These are phyloP conservation scores for Candida cerambycidarum DNA, from an alignment of 805 yeast species.

Conservation along the genomic window DNA sequence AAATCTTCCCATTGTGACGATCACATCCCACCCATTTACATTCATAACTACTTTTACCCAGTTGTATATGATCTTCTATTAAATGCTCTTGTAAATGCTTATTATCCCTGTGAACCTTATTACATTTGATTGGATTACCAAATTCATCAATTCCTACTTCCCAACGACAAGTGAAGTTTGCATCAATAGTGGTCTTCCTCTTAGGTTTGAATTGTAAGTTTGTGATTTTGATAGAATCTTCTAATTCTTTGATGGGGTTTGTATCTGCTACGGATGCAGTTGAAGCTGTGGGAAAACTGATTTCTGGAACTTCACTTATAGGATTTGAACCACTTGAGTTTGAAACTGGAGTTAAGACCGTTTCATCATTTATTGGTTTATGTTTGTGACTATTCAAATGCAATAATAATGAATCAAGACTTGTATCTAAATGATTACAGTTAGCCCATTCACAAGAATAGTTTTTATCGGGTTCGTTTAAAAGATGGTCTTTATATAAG, in stretches of 20 bases:
- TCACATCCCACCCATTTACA: constrained; percentile 83
- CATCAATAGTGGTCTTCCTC: constrained; percentile 18
- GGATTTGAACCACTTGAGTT: constrained; percentile 6
- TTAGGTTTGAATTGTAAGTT: constrained; percentile 34
- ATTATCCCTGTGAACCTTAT: constrained; percentile 46
- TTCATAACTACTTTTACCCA: constrained; percentile 65
- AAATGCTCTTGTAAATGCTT: constrained; percentile 73
- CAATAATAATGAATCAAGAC: constrained; percentile 52
- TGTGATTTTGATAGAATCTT: constrained; percentile 27
- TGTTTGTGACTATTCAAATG: constrained; percentile 46
- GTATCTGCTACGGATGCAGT: not conserved
- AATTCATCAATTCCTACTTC: constrained; percentile 28
- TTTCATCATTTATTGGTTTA: not conserved
- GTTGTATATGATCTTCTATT: constrained; percentile 64
- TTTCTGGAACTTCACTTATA: no score
- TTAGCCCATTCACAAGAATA: constrained; percentile 73
- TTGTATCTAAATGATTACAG: constrained; percentile 59
- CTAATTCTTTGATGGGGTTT: not conserved
- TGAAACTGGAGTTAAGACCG: constrained; percentile 7
- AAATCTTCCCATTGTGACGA: constrained; percentile 55
- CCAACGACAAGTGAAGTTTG: constrained; percentile 47
- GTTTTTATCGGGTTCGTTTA: constrained; percentile 16
- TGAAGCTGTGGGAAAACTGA: no score
- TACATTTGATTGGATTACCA: constrained; percentile 48
- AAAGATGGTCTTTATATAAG: constrained; percentile 50